Evolutionary conservation across 208 protist genomes (phyloP), one percentile per base, ranked within the genome.

Genomic region (Leishmania mexicana): DNA sequence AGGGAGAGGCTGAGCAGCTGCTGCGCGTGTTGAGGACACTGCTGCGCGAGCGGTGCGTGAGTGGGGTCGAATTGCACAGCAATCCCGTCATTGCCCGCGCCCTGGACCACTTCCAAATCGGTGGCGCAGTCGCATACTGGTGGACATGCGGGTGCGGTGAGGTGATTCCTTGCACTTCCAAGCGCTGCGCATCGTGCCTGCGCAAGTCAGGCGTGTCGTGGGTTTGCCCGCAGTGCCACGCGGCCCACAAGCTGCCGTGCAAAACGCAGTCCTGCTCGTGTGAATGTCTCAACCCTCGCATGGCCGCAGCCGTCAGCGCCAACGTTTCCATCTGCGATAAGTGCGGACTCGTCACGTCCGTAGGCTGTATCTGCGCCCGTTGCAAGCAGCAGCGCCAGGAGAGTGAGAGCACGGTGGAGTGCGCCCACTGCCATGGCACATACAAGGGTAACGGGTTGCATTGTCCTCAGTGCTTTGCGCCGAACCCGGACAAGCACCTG

Each of bases 141-240:
- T 96, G 93, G 93, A 49, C 35, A 40, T 96, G 93, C 81, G 92
- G 93, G 11, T 96, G 93, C 79, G 93, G 93, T 0, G 82, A 84
- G 47, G 75, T 85, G 64, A 75, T 91, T 47, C 92, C 93, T 35
- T 78, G 88, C 78, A 85, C 81, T 47, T 83, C 92, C n/a, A 90
- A 89, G 81, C 85, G 86, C 40, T 96, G 93, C 79, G 80, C 90
- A 13, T 80, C 76, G n/a, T 96, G 93, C 72, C 76, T 95, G 68
- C 87, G 92, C 8, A 74, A 75, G 35, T 71, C 77, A n/a, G 75
- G 77, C 15, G 83, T 78, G 24, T 93, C 86, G 70, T 96, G 93
- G 93, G 88, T 76, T 60, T 96, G 93, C 80, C 0, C 58, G 1
- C 24, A 65, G 47, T 96, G 93, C 75, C 71, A 76, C 35, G 38